These are phyloP conservation scores for Linnemannia zychae DNA, from an alignment of 192 early-diverging fungal genomes.

Conservation along the genomic window DNA sequence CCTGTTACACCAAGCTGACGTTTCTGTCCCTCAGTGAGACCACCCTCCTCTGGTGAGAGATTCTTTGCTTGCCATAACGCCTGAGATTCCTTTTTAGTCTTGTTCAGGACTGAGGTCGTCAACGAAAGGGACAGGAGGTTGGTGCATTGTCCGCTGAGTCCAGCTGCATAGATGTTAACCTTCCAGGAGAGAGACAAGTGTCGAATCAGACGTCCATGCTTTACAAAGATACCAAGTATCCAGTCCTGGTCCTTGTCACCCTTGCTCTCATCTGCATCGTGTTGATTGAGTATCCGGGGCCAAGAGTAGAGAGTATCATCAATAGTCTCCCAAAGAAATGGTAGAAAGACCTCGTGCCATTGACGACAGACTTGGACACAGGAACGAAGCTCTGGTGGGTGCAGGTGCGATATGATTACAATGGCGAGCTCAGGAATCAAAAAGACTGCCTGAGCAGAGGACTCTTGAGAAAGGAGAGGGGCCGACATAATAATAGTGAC, in stretches of 20 bases:
- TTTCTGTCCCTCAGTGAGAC: background rate
- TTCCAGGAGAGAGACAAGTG: background rate
- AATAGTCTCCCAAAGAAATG: background rate
- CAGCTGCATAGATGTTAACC: background rate
- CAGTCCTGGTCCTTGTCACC: background rate
- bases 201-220: background rate
- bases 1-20: background rate
- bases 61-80: background rate
- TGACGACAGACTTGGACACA: background rate
- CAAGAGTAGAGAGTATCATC: background rate
- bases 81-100: background rate
- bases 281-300: background rate
- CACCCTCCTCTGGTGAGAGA: background rate
- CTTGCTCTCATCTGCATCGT: background rate
- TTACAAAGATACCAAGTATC: background rate
- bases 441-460: background rate
- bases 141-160: background rate
- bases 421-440: background rate
- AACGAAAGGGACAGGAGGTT: background rate
- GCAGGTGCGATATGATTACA: background rate
- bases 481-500: background rate
- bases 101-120: background rate
- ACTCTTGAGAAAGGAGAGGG: background rate
- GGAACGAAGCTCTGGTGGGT: background rate
- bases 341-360: background rate